Conservation (phyloP, 495 filamentous ascomycete species). For the Daldinia concentrica region DNA sequence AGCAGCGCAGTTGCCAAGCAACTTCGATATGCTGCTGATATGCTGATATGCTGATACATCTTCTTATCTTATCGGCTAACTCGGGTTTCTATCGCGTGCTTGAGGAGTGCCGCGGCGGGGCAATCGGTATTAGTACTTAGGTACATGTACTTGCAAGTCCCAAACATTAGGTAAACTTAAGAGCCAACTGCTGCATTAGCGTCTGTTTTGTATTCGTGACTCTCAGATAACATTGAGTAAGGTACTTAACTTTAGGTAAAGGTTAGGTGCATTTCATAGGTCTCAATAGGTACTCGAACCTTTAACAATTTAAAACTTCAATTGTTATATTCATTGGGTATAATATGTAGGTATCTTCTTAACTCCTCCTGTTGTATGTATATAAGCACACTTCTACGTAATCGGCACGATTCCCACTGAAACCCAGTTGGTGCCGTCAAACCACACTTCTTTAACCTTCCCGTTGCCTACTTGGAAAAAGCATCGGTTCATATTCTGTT, state of each 20-base stretch:
- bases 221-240: no score
- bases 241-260: no score
- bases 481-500: constrained; percentile 38
- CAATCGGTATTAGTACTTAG: neutral
- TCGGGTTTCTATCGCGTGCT: constrained; percentile 19
- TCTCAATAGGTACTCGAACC: no score
- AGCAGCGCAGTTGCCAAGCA: constrained; percentile 29
- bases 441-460: constrained; percentile 35
- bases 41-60: constrained; percentile 5
- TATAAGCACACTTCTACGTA: neutral
- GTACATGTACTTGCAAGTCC: neutral
- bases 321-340: neutral
- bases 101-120: neutral
- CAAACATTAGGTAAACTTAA: neutral
- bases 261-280: no score
- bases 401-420: constrained; percentile 22
- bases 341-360: neutral
- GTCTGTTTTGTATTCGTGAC: neutral
- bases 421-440: constrained; percentile 23
- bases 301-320: neutral
- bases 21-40: constrained; percentile 1
- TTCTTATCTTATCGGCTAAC: constrained; percentile 39
- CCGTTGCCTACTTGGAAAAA: constrained; percentile 14
- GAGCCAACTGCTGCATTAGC: neutral
- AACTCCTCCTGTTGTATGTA: neutral